Evolutionary conservation across 495 filamentous ascomycete species (phyloP).

Genomic region (Aspergillus nanangensis): DNA sequence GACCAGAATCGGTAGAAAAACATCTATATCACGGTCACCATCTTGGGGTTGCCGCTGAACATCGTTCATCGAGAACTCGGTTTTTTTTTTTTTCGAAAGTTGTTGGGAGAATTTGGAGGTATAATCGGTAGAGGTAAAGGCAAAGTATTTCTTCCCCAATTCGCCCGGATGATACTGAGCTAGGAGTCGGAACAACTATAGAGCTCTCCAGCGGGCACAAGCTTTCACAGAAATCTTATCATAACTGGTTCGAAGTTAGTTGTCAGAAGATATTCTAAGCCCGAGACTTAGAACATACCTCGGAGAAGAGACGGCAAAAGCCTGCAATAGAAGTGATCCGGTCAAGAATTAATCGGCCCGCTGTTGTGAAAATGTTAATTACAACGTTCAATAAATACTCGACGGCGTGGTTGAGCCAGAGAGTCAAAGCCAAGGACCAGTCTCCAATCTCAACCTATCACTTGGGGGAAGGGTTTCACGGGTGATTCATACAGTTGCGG

Average conservation of each 20-base stretch:
- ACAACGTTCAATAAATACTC: too few relatives aligned
- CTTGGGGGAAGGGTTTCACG: constrained; percentile 47
- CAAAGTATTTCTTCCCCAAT: constrained; percentile 39
- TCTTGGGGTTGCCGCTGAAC: constrained; percentile 39
- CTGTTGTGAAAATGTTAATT: constrained; percentile 40
- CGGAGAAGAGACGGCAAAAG: constrained; percentile 5
- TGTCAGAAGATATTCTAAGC: background rate
- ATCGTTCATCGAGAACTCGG: constrained; percentile 54
- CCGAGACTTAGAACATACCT: too few relatives aligned
- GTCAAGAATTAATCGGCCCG: constrained; percentile 23
- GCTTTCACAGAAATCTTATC: constrained; percentile 3
- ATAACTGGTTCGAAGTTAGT: constrained; percentile 5
- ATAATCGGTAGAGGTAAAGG: constrained; percentile 33
- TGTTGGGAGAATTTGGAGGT: constrained; percentile 48
- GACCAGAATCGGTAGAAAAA: constrained; percentile 74
- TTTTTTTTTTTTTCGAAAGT: constrained; percentile 36
- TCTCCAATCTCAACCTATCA: constrained; percentile 48
- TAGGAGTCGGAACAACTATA: too few relatives aligned
- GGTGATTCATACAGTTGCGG: constrained; percentile 38
- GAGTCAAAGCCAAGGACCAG: constrained; percentile 33
- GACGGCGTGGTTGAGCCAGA: too few relatives aligned
- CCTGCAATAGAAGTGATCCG: constrained; percentile 5
- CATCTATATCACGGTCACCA: constrained; percentile 55
- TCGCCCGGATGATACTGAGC: constrained; percentile 27
- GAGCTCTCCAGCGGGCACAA: too few relatives aligned